phyloP scores from a whole-genome alignment of 2,329 filamentous ascomycete genomes.

The Graphilbum ipis-grandicollis region DNA sequence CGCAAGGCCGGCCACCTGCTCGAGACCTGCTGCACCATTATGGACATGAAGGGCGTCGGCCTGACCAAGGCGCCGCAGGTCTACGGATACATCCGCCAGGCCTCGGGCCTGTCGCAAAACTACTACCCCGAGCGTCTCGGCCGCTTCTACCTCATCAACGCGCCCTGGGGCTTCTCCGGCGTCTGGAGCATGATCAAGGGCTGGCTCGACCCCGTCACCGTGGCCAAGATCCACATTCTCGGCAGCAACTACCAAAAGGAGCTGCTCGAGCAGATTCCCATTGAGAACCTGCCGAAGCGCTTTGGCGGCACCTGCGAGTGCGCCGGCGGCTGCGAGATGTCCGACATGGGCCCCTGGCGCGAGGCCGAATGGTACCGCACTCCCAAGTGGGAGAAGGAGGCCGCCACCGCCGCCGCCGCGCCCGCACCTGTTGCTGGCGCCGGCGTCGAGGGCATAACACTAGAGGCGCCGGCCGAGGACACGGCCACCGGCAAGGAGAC shows the following conservation, averaged over 20 bases:
- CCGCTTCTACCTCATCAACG: constrained; percentile 95
- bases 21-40: constrained; percentile 96
- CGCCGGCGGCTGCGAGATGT: constrained; percentile 64
- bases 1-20: constrained; percentile 78
- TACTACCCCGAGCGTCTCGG: constrained; percentile 97
- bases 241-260: constrained; percentile 69
- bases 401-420: constrained; percentile 9
- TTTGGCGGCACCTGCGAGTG: constrained; percentile 80
- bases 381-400: constrained; percentile 39
- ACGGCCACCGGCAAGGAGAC: constrained; percentile 13
- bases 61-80: constrained; percentile 66
- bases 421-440: constrained; percentile 9
- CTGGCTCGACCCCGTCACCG: constrained; percentile 93
- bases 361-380: constrained; percentile 50
- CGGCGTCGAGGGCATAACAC: constrained; percentile 17
- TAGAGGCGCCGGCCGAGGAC: constrained; percentile 17
- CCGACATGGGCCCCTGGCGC: constrained; percentile 82
- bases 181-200: constrained; percentile 79
- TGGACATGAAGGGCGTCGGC: constrained; percentile 92
- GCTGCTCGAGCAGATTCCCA: constrained; percentile 66
- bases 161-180: constrained; percentile 82
- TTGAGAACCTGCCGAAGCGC: constrained; percentile 74
- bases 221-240: constrained; percentile 86
- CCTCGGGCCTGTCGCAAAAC: constrained; percentile 86
- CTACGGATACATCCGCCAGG: constrained; percentile 73